Evolutionary conservation across 2,329 filamentous ascomycete genomes (phyloP).

Genomic region (Diaporthe longicolla): DNA sequence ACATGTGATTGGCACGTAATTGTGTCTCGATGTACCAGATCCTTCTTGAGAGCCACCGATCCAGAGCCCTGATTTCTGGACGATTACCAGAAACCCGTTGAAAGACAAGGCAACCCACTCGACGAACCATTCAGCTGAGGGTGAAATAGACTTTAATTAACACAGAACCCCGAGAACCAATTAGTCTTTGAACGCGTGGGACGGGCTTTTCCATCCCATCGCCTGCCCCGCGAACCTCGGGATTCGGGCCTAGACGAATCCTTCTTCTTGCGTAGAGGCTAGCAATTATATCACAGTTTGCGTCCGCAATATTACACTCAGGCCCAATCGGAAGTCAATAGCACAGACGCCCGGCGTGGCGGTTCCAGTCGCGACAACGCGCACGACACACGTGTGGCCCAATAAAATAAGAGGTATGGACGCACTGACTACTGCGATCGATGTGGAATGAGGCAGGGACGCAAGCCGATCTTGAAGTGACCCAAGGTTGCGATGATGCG

Average conservation of each 20-base stretch:
- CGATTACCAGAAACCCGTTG: background rate
- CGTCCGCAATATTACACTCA: background rate
- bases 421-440: constrained; percentile 24
- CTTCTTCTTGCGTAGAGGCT: background rate
- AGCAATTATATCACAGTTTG: background rate
- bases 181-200: constrained; percentile 4
- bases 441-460: constrained; percentile 2
- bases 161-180: constrained; percentile 6
- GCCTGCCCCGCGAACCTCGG: constrained; percentile 5
- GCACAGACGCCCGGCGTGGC: constrained; percentile 14
- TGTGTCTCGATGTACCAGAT: background rate
- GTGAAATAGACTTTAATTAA: constrained; percentile 14
- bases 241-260: background rate
- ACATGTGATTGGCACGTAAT: constrained; percentile 11
- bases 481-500: constrained; percentile 29
- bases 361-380: background rate
- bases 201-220: constrained; percentile 19
- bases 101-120: background rate
- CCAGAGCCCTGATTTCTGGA: background rate
- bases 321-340: constrained; percentile 25
- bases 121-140: background rate
- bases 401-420: background rate
- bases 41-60: background rate
- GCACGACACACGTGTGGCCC: background rate
- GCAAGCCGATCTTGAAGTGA: constrained; percentile 27